A percentile compares a stretch with the other conserved stretches of the same genome.
Conservation (phyloP, 176 grass and related monocot species). For the Cenchrus purpureus region DNA sequence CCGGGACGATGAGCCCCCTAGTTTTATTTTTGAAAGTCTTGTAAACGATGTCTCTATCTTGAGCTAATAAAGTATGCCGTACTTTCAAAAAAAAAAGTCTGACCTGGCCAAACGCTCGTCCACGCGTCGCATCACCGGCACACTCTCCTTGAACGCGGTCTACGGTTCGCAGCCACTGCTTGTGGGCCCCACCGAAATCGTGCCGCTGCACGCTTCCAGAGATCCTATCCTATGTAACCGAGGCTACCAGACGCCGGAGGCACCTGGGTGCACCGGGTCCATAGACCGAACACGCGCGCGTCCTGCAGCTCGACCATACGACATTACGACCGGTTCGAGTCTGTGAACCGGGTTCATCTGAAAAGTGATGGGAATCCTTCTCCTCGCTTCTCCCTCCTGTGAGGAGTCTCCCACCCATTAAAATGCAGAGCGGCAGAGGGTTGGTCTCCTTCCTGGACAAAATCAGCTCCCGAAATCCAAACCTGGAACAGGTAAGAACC, state of each 20-base stretch:
- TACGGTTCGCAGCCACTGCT: background rate
- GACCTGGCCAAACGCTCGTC: constrained; percentile 42
- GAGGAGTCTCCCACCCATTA: constrained; percentile 30
- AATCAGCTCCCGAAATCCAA: constrained; percentile 38
- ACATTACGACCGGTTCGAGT: background rate
- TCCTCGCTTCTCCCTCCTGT: constrained; percentile 28
- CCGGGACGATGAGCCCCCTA: too few species aligned
- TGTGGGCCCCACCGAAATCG: background rate
- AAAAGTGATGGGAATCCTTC: background rate
- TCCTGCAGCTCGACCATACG: background rate
- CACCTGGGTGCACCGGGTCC: background rate
- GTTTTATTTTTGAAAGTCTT: too few species aligned
- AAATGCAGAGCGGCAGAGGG: constrained; percentile 30
- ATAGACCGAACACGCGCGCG: constrained; percentile 6
- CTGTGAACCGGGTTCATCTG: constrained; percentile 30
- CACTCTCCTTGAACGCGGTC: background rate
- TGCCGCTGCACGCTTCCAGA: constrained; percentile 18
- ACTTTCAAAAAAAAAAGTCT: constrained; percentile 15
- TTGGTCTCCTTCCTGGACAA: constrained; percentile 27
- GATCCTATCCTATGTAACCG: background rate
- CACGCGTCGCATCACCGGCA: constrained; percentile 25
- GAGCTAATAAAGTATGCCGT: too few species aligned
- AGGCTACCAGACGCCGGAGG: background rate
- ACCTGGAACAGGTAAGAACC: constrained; percentile 4
- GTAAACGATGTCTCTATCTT: too few species aligned